These are phyloP conservation scores for Ophiostoma pallidulum DNA, from an alignment of 2,329 filamentous ascomycete genomes.

Conservation along the genomic window DNA sequence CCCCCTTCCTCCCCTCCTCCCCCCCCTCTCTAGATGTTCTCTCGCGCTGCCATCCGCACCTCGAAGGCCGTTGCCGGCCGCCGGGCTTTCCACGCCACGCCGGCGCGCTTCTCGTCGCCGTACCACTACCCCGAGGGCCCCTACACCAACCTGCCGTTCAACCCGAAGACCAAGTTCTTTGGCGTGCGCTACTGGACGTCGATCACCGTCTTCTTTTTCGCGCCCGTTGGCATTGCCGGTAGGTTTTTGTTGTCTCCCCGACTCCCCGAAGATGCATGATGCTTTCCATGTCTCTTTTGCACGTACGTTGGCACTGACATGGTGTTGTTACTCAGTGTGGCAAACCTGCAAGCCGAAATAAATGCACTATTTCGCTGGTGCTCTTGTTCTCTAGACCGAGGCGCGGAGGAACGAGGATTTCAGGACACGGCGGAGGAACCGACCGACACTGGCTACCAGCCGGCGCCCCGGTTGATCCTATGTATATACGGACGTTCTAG, in stretches of 20 bases:
- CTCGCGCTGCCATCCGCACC: conserved; percentile 52
- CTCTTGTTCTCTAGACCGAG: conserved; percentile 1
- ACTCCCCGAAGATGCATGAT: too few species aligned
- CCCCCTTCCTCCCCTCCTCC: background rate
- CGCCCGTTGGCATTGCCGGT: conserved; percentile 56
- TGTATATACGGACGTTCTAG: conserved; percentile 23
- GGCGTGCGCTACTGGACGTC: conserved; percentile 73
- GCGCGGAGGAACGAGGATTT: background rate
- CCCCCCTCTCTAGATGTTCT: conserved; percentile 62
- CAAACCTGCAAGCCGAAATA: conserved; percentile 40
- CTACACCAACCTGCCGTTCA: conserved; percentile 93
- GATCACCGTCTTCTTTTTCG: conserved; percentile 46
- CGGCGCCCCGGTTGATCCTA: background rate
- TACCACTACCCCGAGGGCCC: conserved; percentile 99
- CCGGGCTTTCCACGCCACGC: conserved; percentile 90
- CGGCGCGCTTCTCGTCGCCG: conserved; percentile 71
- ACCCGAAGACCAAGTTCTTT: conserved; percentile 85
- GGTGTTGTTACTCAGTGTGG: conserved; percentile 33
- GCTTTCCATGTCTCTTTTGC: too few species aligned
- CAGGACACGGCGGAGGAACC: background rate
- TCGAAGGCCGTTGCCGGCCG: conserved; percentile 52
- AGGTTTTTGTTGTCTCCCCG: conserved; percentile 31
- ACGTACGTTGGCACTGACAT: conserved; percentile 1
- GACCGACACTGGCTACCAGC: background rate
- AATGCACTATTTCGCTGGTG: conserved; percentile 13